Evolutionary conservation across 1,284 basidiomycete genomes (phyloP).

Genomic region (Polyporus tsugae): DNA sequence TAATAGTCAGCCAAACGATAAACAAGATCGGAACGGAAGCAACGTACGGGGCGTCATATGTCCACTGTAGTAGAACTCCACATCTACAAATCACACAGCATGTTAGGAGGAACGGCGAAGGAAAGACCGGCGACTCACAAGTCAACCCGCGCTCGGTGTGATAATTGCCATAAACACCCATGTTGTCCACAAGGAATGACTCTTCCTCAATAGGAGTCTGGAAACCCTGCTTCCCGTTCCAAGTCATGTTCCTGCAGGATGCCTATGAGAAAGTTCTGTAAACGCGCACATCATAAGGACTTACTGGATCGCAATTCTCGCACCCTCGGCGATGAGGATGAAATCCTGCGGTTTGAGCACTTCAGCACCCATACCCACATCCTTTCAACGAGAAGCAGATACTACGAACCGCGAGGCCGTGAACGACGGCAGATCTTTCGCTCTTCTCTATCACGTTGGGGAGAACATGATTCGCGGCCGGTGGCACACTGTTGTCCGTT

Average conservation of each 20-base stretch:
- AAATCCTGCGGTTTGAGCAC: constrained; percentile 49
- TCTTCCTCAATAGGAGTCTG: constrained; percentile 48
- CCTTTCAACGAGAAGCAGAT: background rate
- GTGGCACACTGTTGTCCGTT: background rate
- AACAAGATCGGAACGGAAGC: background rate
- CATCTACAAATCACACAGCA: constrained; percentile 43
- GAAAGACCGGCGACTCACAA: constrained; percentile 35
- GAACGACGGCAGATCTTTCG: constrained; percentile 46
- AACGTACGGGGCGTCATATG: constrained; percentile 66
- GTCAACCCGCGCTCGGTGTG: constrained; percentile 48
- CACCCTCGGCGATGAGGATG: constrained; percentile 63
- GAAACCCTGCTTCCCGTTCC: constrained; percentile 51
- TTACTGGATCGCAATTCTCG: constrained; percentile 65
- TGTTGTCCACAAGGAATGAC: constrained; percentile 45
- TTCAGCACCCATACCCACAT: background rate
- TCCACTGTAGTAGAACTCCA: constrained; percentile 64
- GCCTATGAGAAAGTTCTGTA: background rate
- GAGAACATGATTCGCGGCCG: constrained; percentile 39
- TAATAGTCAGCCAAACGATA: background rate
- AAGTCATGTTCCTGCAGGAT: constrained; percentile 47
- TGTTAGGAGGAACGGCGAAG: background rate
- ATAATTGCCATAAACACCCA: constrained; percentile 46
- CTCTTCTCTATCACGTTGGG: constrained; percentile 51
- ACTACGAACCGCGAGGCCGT: constrained; percentile 35
- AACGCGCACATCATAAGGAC: constrained; percentile 25